These are phyloP conservation scores for Phytopythium litorale DNA, from an alignment of 352 stramenopile genomes.

Conservation along the genomic window DNA sequence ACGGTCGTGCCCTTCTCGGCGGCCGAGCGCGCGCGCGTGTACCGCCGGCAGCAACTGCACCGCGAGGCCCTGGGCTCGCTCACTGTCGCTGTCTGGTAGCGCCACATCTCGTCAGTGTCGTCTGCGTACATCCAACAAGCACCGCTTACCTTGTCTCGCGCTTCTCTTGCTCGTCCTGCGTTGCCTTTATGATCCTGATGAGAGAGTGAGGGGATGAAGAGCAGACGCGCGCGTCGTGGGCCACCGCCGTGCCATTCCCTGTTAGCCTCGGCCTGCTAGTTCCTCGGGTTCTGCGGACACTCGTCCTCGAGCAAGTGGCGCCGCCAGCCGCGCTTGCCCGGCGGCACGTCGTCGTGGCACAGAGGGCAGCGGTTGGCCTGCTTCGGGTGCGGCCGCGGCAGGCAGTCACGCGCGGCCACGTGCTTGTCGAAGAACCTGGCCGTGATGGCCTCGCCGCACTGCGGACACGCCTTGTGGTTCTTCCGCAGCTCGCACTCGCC, in stretches of 20 bases:
- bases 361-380: slow-evolving; percentile 74
- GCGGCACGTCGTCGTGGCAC: slow-evolving; percentile 71
- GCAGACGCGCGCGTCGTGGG: too few species aligned
- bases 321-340: slow-evolving; percentile 67
- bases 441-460: slow-evolving; percentile 84
- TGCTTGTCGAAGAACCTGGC: slow-evolving; percentile 83
- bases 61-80: slow-evolving; percentile 1
- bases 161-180: not conserved
- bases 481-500: slow-evolving; percentile 84
- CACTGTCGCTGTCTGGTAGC: not conserved
- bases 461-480: slow-evolving; percentile 77
- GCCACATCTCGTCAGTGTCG: not conserved
- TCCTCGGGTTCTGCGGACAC: slow-evolving; percentile 81
- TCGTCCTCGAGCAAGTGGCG: slow-evolving; percentile 60
- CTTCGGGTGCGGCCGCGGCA: slow-evolving; percentile 48
- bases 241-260: not conserved
- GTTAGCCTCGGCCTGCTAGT: slow-evolving; percentile 12
- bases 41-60: slow-evolving; percentile 20
- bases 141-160: not conserved
- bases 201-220: too few species aligned
- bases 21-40: slow-evolving; percentile 16
- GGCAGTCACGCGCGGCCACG: slow-evolving; percentile 68
- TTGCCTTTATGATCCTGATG: too few species aligned
- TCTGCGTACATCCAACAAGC: not conserved
- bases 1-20: slow-evolving; percentile 19